These are phyloP conservation scores for Phytophthora boehmeriae DNA, from an alignment of 352 stramenopile species.

Conservation along the genomic window DNA sequence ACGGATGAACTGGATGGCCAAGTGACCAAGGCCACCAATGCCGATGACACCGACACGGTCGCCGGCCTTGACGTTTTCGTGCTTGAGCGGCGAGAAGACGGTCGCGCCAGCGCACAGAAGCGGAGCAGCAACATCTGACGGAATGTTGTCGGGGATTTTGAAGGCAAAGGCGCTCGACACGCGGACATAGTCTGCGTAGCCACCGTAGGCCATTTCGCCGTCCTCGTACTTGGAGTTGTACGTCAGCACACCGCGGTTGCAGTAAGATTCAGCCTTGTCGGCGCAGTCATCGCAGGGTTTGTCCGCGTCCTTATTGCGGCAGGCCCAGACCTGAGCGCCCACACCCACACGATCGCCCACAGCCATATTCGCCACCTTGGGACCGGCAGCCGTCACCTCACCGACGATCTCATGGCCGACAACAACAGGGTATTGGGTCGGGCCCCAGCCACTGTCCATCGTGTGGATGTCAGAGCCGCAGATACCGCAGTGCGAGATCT, in stretches of 20 bases:
- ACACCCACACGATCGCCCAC: constrained; percentile 83
- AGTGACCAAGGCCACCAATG: constrained; percentile 85
- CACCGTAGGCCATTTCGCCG: constrained; percentile 51
- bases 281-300: constrained; percentile 65
- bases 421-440: constrained; percentile 48
- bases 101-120: constrained; percentile 88
- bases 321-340: constrained; percentile 78
- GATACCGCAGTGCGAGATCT: constrained; percentile 71
- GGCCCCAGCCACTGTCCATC: constrained; percentile 51
- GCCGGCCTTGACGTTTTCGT: constrained; percentile 53
- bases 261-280: constrained; percentile 69
- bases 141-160: constrained; percentile 68
- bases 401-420: constrained; percentile 66
- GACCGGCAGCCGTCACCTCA: constrained; percentile 42
- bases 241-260: constrained; percentile 47
- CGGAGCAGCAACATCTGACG: constrained; percentile 48
- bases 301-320: constrained; percentile 64
- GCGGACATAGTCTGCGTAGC: constrained; percentile 80
- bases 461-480: constrained; percentile 66
- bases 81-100: constrained; percentile 74
- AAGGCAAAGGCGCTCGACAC: constrained; percentile 66
- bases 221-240: constrained; percentile 65
- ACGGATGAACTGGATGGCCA: constrained; percentile 83
- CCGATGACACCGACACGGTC: constrained; percentile 76
- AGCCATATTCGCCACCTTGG: constrained; percentile 65